Base-by-base conservation (phyloP, 352 stramenopile species). In the Phytophthora palmivora region DNA sequence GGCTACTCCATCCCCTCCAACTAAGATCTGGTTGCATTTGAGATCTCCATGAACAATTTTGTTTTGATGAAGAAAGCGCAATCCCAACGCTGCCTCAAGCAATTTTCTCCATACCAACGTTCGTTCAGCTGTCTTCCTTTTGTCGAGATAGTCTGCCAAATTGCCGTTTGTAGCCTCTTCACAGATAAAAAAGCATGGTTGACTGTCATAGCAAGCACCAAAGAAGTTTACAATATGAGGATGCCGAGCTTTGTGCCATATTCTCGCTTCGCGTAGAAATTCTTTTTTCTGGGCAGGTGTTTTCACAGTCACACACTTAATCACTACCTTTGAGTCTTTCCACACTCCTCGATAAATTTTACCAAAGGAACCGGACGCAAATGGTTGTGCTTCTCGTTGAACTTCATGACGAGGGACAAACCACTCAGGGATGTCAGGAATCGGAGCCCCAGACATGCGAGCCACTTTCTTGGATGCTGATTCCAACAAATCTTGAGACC, bases 161-260 rank as follows among this genome's bases (percentile, higher is more conserved):
- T 39, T 52, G 1, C 10, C 45, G 12, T 52, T 39, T 7, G 18
- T 7, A 5, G 30, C 18, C 9, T 52, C 16, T 19, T 52, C 45
- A 19, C 16, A 41, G 4, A 52, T 9, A 11, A 52, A 52, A 30
- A 52, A 41, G 3, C 43, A 50, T 5, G 45, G 45, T 6, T 30
- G 16, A 8, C 8, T 41, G 2, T 2, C 11, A 15, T 19, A 9
- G 19, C 45, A 41, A 14, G 28, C 45, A 8, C 45, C 72, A 22
- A 69, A 69, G 72, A 98, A 84, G 21, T 80, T 67, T 0, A 98
- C 79, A 39, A 98, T 72, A 63, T 96, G 94, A 9, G 75, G 76
- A 63, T 98, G 93, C 2, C 74, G 63, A 0, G 97, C 61, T 16
- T 82, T 84, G 52, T 95, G 94, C 91, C 97, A 98, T 4, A 95